Evolutionary conservation across 257 asterid genomes (phyloP).

Genomic region (Gardenia jasminoides): DNA sequence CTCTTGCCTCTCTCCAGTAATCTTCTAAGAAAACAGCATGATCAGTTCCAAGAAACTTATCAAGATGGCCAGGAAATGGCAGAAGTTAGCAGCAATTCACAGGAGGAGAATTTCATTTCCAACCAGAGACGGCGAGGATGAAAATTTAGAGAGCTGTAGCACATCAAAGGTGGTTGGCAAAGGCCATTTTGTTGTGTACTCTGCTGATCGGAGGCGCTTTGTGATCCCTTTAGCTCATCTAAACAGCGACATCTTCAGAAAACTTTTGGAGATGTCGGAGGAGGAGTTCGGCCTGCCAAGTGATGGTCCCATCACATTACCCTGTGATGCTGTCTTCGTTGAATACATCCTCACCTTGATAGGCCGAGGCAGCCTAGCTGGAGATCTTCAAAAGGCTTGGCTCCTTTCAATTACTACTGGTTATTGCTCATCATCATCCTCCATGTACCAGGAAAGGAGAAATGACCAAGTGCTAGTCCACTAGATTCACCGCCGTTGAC

Average conservation of each 20-base stretch:
- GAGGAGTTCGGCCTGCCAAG: conserved; percentile 29
- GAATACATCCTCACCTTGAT: conserved; percentile 24
- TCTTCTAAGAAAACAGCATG: conserved; percentile 19
- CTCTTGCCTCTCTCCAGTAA: not conserved
- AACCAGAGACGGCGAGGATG: not conserved
- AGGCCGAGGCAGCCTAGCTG: conserved; percentile 14
- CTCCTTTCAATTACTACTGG: conserved; percentile 1
- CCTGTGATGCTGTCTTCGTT: conserved; percentile 25
- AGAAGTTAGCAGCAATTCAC: conserved; percentile 15
- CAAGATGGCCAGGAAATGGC: conserved; percentile 37
- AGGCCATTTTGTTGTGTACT: conserved; percentile 21
- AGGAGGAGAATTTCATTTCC: conserved; percentile 21
- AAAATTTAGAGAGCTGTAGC: not conserved
- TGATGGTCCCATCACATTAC: conserved; percentile 33
- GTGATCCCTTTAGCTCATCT: conserved; percentile 24
- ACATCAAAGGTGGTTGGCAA: not conserved
- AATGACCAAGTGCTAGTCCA: conserved; percentile 21
- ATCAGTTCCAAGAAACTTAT: conserved; percentile 27
- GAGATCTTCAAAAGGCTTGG: conserved; percentile 25
- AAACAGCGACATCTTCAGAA: conserved; percentile 1
- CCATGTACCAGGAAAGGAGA: conserved; percentile 4
- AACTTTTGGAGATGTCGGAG: conserved; percentile 26
- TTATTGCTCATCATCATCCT: conserved; percentile 18
- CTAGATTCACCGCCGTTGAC: not conserved
- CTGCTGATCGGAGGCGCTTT: conserved; percentile 3